Base-by-base conservation (phyloP, 352 stramenopile species). In the Phytopythium oedochilum region DNA sequence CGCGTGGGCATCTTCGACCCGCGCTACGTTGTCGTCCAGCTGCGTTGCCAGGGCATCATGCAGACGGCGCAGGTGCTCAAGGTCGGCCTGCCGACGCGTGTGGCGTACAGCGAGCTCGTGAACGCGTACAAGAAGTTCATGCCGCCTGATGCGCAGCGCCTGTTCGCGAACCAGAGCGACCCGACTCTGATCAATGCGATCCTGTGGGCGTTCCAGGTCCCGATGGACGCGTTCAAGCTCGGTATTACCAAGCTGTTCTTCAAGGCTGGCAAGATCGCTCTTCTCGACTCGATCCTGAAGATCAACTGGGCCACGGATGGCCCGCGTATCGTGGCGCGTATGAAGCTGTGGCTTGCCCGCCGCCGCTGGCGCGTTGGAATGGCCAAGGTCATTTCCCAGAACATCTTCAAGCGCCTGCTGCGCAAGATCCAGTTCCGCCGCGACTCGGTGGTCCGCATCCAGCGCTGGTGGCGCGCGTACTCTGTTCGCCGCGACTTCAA, bases 61-160 rank as follows among this genome's bases (percentile, higher is more conserved):
- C 81, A 92, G 59, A 96, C 86, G 1, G 86, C 78, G n/a, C 77
- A 96, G 36, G 81, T 96, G 61, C 76, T 96, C 36, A 94, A 93
- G 68, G 75, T 90, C 20, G 86, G 86, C 6, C 60, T 94, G 29
- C 86, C 86, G 6, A 96, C 86, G 28, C 79, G 86, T 57, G 76
- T 96, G 39, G 59, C 63, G 26, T 96, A 94, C 77, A 70, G 55
- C 6, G 85, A 94, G 25, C 66, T 96, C 17, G 72, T 78, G 25
- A 57, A 61, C 9, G 72, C 73, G 28, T 94, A 87, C 77, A 87
- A 80, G 68, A 83, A 73, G 58, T 75, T 71, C 46, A 83, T 89
- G 69, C 78, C 75, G 23, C 73, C 72, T 22, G 79, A 91, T 55
- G 83, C 75, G 1, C 76, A 85, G 64, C 78, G 66, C 3, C 57